A percentile compares a stretch with the other conserved stretches of the same genome.
Evolutionary conservation across 208 protist species (phyloP).

Genomic region (Trypanosoma cruzi): DNA sequence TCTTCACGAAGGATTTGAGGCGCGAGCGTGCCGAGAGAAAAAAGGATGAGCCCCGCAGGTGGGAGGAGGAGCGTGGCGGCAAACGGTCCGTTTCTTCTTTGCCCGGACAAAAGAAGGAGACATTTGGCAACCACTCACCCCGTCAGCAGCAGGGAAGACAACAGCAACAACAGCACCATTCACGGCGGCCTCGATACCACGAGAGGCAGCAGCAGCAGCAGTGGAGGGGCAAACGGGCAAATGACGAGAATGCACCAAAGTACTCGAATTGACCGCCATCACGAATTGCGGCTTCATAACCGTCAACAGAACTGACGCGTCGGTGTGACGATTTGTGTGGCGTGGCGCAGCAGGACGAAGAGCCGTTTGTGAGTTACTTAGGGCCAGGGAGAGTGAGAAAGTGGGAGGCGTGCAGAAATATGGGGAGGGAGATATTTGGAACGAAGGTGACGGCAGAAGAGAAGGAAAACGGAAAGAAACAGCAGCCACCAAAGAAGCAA

Average conservation of each 20-base stretch:
- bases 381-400: too few species aligned
- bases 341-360: too few species aligned
- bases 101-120: neutral
- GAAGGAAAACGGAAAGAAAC: too few species aligned
- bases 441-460: neutral
- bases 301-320: neutral
- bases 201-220: constrained; percentile 25
- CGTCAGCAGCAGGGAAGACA: constrained; percentile 3
- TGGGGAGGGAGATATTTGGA: too few species aligned
- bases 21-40: neutral
- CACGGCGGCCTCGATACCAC: constrained; percentile 21
- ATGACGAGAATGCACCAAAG: constrained; percentile 11
- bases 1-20: neutral
- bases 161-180: constrained; percentile 10
- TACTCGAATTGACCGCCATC: neutral
- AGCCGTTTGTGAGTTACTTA: too few species aligned
- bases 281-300: neutral
- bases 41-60: neutral
- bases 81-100: neutral
- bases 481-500: too few species aligned
- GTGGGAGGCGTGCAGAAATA: too few species aligned
- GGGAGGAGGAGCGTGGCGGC: neutral
- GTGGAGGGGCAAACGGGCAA: constrained; percentile 13
- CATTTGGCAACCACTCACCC: neutral
- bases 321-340: neutral